These are phyloP conservation scores for Juncus inflexus DNA, from an alignment of 176 grass and related monocot species.

Conservation along the genomic window DNA sequence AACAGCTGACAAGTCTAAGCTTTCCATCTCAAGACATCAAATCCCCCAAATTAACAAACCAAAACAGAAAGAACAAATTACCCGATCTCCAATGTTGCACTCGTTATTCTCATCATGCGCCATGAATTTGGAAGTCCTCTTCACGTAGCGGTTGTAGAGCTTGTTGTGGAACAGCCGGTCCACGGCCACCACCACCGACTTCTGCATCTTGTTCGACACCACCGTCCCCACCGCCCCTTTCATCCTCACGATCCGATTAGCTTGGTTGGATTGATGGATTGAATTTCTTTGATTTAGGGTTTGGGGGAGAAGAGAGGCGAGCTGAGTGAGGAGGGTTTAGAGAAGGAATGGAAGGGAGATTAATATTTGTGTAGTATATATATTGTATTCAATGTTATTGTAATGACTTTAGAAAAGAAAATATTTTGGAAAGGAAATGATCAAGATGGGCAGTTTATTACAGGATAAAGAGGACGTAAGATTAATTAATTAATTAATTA, in stretches of 20 bases:
- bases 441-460: too few relatives aligned
- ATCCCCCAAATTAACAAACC: background rate
- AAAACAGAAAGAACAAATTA: constrained; percentile 12
- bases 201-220: constrained; percentile 99
- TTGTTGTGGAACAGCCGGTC: constrained; percentile 93
- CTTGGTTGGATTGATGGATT: background rate
- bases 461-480: too few relatives aligned
- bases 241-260: constrained; percentile 30
- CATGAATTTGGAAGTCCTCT: constrained; percentile 98
- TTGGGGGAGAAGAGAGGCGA: background rate
- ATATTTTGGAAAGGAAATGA: too few relatives aligned
- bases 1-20: too few relatives aligned
- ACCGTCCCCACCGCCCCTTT: constrained; percentile 83
- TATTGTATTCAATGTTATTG: too few relatives aligned
- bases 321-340: background rate
- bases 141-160: constrained; percentile 83
- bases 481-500: too few relatives aligned
- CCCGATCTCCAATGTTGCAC: constrained; percentile 84
- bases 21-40: too few relatives aligned
- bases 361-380: too few relatives aligned
- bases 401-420: too few relatives aligned
- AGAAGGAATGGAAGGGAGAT: background rate
- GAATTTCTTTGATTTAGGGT: constrained; percentile 1
- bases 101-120: constrained; percentile 66
- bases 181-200: constrained; percentile 91